Evolutionary conservation across 2,329 filamentous ascomycete species (phyloP).

Genomic region (Diaporthe caulivora): DNA sequence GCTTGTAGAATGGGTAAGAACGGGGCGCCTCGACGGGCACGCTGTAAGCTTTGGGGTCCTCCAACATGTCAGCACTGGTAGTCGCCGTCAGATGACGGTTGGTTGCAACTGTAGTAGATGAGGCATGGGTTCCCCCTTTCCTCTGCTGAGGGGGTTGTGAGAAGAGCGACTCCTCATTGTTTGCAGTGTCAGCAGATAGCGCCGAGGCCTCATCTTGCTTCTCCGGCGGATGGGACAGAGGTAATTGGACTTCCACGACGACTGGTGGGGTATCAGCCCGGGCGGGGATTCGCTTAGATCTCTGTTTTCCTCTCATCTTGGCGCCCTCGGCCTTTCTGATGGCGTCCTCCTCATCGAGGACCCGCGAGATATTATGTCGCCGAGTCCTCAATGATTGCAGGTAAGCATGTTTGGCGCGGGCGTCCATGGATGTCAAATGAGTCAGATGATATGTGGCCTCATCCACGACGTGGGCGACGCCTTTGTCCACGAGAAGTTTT

Average conservation of each 20-base stretch:
- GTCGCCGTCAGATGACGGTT: constrained; percentile 58
- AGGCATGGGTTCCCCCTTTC: not conserved
- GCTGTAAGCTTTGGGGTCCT: constrained; percentile 36
- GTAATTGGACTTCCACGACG: not conserved
- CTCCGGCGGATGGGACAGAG: constrained; percentile 9
- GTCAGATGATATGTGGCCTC: constrained; percentile 78
- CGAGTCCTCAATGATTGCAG: constrained; percentile 66
- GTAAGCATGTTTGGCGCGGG: constrained; percentile 72
- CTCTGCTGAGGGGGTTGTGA: not conserved
- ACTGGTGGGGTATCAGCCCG: constrained; percentile 11
- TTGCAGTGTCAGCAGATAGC: not conserved
- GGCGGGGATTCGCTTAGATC: constrained; percentile 33
- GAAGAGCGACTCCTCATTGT: constrained; percentile 29
- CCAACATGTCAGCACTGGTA: constrained; percentile 52
- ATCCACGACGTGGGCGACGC: constrained; percentile 83
- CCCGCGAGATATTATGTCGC: constrained; percentile 56
- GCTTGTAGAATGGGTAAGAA: constrained; percentile 82
- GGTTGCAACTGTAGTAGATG: constrained; percentile 36
- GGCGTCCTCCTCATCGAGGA: constrained; percentile 54
- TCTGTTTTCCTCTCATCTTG: constrained; percentile 43
- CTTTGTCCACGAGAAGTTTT: constrained; percentile 81
- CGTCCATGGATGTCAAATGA: constrained; percentile 70
- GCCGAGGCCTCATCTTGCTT: not conserved
- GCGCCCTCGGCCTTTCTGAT: constrained; percentile 47
- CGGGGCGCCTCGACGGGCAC: constrained; percentile 50